Conservation (phyloP, 768 basidiomycete species). For the Tulasnella calospora region DNA sequence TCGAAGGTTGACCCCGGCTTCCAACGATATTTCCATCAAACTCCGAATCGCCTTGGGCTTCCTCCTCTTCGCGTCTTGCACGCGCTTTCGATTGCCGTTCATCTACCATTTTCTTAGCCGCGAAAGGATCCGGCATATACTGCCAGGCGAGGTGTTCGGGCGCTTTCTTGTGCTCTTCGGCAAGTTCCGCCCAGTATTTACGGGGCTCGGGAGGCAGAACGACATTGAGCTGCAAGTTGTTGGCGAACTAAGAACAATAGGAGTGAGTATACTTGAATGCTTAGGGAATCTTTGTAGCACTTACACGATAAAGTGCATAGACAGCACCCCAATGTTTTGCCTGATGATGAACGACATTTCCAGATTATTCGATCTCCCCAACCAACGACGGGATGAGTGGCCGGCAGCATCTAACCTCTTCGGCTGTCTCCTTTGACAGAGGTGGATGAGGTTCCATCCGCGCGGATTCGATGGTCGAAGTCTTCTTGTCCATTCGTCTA, state of each 20-base stretch:
- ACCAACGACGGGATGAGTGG: neutral
- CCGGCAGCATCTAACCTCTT: slow-evolving; percentile 43
- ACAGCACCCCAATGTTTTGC: slow-evolving; percentile 90
- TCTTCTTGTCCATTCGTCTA: slow-evolving; percentile 64
- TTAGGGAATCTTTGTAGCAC: slow-evolving; percentile 17
- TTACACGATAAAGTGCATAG: slow-evolving; percentile 79
- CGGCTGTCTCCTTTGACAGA: slow-evolving; percentile 56
- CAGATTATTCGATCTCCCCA: neutral
- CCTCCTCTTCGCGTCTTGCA: slow-evolving; percentile 43
- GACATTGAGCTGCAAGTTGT: slow-evolving; percentile 64
- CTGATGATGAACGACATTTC: slow-evolving; percentile 7
- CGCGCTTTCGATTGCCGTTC: slow-evolving; percentile 57
- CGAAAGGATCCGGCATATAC: slow-evolving; percentile 83
- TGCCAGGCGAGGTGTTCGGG: slow-evolving; percentile 77
- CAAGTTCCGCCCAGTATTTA: slow-evolving; percentile 81
- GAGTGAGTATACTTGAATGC: neutral
- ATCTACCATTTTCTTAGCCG: slow-evolving; percentile 61
- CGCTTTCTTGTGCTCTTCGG: slow-evolving; percentile 59
- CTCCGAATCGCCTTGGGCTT: slow-evolving; percentile 23
- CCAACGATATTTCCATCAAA: neutral
- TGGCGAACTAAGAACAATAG: slow-evolving; percentile 54
- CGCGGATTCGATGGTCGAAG: slow-evolving; percentile 61
- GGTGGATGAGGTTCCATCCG: slow-evolving; percentile 70
- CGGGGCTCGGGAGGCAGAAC: slow-evolving; percentile 78
- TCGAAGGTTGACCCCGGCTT: neutral